Evolutionary conservation across 163 green algal species (phyloP), one percentile per base, ranked within the genome.

Genomic region (Chlorella variabilis): DNA sequence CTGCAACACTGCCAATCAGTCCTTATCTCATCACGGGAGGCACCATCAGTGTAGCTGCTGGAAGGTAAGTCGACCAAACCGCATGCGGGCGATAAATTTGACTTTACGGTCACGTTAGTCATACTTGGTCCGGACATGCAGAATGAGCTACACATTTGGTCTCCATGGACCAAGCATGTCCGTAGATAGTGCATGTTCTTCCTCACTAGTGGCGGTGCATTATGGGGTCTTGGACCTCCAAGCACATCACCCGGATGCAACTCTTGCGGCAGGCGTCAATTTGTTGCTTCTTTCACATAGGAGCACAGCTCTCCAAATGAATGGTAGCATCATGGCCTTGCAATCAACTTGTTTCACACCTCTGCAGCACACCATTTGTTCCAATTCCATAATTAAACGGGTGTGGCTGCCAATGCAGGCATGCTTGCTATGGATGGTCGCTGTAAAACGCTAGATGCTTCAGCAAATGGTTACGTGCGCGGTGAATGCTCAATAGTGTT

Each of bases 181-280:
- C 39, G 87, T 98, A 2, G 95, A 98, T 84, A 98, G 95, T 2
- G 95, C 95, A 29, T 97, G 94, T 83, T 96, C 90, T 0, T 95
- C 91, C 0, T 95, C 91, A 2, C 84, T 98, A 45, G 95, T 98
- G 6, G 92, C 87, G 0, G 62, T 85, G 0, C 89, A 97, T 54
- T 76, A 90, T 49, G 82, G 80, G 1, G 59, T 29, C 0, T 21
- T 42, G 20, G 48, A 77, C 11, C 7, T 77, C 18, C 6, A 33
- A 8, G 25, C 33, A 8, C 18, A 8, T 2, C 15, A 13, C 34
- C 31, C 31, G 3, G 42, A 41, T 82, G 84, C 74, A 42, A 89
- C 91, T 0, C 31, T 94, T 25, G 87, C 83, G 34, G 87, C 73
- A 27, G 93, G 93, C 6, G 87, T 95, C 48, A 97, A 95, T 76